A percentile compares a stretch with the other conserved stretches of the same genome.
These are phyloP conservation scores for Dalechampia spathulata DNA, from an alignment of 441 rosid genomes.

Conservation along the genomic window DNA sequence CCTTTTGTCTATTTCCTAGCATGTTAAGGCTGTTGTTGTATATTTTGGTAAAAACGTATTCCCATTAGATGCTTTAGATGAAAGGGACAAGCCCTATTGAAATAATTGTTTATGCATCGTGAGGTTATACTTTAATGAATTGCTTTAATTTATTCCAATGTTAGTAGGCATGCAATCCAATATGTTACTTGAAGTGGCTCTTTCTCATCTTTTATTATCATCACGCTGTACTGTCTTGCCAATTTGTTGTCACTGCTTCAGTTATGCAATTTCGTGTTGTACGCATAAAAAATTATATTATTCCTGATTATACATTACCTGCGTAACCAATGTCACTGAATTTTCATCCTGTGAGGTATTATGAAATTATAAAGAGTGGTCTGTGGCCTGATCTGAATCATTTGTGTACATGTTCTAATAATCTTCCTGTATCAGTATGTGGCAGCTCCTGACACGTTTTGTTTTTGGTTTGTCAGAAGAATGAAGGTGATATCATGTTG, in stretches of 20 bases:
- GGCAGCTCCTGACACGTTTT: constrained; percentile 15
- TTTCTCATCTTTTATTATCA: not conserved
- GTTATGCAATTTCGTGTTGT: not conserved
- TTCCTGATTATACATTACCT: not conserved
- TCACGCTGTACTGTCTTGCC: not conserved
- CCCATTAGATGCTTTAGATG: not conserved
- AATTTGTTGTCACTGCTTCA: not conserved
- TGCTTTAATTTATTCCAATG: not conserved
- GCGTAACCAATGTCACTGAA: not conserved
- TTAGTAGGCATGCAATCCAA: not conserved
- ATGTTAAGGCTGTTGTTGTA: too few relatives aligned
- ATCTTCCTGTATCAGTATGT: not conserved
- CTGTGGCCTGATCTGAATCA: constrained; percentile 1
- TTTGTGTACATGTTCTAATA: not conserved
- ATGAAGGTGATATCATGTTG: constrained; percentile 71
- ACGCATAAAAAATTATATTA: not conserved
- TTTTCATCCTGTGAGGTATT: not conserved
- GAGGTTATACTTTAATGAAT: not conserved
- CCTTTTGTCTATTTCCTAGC: not conserved
- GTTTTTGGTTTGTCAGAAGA: constrained; percentile 34
- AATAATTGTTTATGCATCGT: not conserved
- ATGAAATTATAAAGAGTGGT: not conserved
- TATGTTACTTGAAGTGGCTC: not conserved
- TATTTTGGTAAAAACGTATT: not conserved
- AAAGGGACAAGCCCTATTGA: not conserved